Evolutionary conservation across 106 monocot genomes (phyloP).

Genomic region (Cymbidium sinense): DNA sequence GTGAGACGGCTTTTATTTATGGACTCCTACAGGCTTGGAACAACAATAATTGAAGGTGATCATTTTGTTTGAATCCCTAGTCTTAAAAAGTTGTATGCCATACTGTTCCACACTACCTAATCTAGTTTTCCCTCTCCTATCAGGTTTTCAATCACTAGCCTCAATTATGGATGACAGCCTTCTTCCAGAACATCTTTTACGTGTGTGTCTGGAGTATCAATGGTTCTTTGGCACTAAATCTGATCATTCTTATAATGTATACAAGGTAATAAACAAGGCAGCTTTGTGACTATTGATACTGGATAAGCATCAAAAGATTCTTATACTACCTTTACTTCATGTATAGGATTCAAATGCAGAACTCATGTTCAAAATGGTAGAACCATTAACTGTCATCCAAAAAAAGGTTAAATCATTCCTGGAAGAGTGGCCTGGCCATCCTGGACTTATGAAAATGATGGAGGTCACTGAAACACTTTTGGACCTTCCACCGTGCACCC

Average conservation of each 20-base stretch:
- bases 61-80: not conserved
- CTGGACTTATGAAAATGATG: conserved; percentile 58
- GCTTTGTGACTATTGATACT: not conserved
- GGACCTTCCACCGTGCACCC: conserved; percentile 34
- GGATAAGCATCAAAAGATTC: not conserved
- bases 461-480: conserved; percentile 49
- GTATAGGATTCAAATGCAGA: conserved; percentile 65
- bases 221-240: conserved; percentile 13
- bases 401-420: conserved; percentile 36
- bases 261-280: conserved; percentile 38
- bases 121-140: conserved; percentile 5
- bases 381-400: conserved; percentile 37
- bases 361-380: conserved; percentile 51
- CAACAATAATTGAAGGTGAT: conserved; percentile 59
- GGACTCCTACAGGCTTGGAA: conserved; percentile 59
- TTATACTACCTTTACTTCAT: not conserved
- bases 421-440: conserved; percentile 78
- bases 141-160: conserved; percentile 41
- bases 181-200: conserved; percentile 63
- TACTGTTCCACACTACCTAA: not conserved
- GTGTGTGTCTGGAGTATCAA: conserved; percentile 43
- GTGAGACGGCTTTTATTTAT: conserved; percentile 45
- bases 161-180: conserved; percentile 59
- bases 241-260: conserved; percentile 37
- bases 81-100: not conserved